These are phyloP conservation scores for Candida methanosorbosa DNA, from an alignment of 805 yeast species.

Conservation along the genomic window DNA sequence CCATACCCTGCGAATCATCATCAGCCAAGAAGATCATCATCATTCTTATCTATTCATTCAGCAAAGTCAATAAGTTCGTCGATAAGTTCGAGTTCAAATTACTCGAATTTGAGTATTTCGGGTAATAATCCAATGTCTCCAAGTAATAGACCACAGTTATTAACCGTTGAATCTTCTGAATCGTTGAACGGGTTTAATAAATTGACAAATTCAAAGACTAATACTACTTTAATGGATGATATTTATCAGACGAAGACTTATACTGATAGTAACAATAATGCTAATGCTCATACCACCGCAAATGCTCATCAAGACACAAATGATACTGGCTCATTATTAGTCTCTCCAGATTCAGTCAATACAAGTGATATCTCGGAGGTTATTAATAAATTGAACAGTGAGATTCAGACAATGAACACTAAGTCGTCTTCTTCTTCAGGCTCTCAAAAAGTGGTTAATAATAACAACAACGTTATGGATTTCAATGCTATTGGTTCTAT, in stretches of 20 bases:
- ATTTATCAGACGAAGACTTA: constrained; percentile 23
- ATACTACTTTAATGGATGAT: constrained; percentile 25
- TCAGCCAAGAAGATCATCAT: constrained; percentile 11
- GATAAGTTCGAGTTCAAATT: constrained; percentile 12
- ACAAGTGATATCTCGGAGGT: no score
- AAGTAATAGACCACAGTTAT: constrained; percentile 18
- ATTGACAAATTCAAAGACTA: constrained; percentile 22
- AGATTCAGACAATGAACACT: no score
- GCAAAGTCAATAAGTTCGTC: constrained; percentile 13
- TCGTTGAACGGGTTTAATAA: constrained; percentile 17
- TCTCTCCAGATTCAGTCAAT: constrained; percentile 1
- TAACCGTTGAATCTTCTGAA: constrained; percentile 14
- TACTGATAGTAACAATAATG: constrained; percentile 12
- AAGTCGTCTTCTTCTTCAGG: no score
- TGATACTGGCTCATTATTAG: neutral
- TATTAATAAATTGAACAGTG: no score
- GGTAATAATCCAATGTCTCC: constrained; percentile 2
- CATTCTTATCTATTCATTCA: constrained; percentile 19
- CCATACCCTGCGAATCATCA: constrained; percentile 20
- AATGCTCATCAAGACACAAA: neutral
- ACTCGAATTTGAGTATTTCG: constrained; percentile 3
- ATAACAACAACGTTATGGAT: no score
- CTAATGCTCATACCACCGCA: neutral
- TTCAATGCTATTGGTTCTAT: no score
- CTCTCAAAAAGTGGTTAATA: no score